Percentiles rank a stretch among this genome's conserved stretches.
These are phyloP conservation scores for Cotoneaster glaucophyllus DNA, from an alignment of 306 rosid genomes.

Conservation along the genomic window DNA sequence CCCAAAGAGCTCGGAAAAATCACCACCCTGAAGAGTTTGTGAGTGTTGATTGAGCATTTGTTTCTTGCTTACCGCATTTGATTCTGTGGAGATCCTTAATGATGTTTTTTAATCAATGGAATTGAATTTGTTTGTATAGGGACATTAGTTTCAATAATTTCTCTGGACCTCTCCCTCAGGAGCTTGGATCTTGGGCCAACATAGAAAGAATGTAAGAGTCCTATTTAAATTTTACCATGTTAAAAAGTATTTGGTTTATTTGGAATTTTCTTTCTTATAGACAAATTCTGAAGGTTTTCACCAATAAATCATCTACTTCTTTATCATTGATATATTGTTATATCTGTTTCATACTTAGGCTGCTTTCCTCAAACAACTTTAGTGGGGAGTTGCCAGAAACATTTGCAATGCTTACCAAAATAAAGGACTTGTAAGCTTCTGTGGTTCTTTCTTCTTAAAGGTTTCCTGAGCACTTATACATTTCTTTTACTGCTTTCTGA, in stretches of 20 bases:
- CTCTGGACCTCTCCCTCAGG: slow-evolving; percentile 54
- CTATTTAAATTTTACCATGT: not conserved
- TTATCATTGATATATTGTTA: not conserved
- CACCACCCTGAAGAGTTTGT: slow-evolving; percentile 56
- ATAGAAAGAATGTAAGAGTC: slow-evolving; percentile 53
- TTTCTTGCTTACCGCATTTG: not conserved
- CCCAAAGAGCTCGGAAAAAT: slow-evolving; percentile 64
- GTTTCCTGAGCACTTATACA: not conserved
- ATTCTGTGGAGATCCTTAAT: not conserved
- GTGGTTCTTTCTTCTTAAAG: not conserved
- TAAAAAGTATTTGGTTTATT: not conserved
- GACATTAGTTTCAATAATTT: slow-evolving; percentile 50
- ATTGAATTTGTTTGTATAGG: slow-evolving; percentile 28
- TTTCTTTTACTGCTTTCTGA: not conserved
- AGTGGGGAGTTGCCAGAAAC: slow-evolving; percentile 57
- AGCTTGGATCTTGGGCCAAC: slow-evolving; percentile 48
- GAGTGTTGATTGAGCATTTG: slow-evolving; percentile 19
- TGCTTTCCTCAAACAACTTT: slow-evolving; percentile 56
- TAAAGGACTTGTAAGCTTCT: slow-evolving; percentile 52
- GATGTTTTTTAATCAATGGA: not conserved
- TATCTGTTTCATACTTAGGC: slow-evolving; percentile 19
- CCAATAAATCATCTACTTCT: not conserved
- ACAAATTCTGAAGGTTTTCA: too few species aligned
- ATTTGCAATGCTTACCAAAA: slow-evolving; percentile 34
- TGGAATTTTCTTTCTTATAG: not conserved